Conservation (phyloP, 257 asterid genomes). For the Solanum clarkiae region DNA sequence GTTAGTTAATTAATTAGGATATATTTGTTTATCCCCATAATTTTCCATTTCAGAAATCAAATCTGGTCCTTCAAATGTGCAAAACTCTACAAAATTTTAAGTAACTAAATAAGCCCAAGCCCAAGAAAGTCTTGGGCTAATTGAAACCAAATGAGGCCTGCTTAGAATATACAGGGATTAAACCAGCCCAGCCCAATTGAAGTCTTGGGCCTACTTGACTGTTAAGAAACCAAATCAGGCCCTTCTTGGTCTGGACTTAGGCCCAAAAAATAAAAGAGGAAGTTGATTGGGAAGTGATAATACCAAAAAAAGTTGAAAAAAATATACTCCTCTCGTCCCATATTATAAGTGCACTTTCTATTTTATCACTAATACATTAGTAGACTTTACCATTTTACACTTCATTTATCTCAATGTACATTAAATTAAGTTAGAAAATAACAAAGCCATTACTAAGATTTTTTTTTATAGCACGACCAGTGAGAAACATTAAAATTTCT, state of each 20-base stretch:
- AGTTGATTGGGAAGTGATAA: neutral
- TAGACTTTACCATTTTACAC: too few relatives aligned
- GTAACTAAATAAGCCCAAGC: neutral
- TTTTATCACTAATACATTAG: too few relatives aligned
- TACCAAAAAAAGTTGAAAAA: neutral
- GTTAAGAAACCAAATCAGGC: neutral
- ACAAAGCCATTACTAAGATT: neutral
- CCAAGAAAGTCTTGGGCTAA: neutral
- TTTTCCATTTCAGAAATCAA: neutral
- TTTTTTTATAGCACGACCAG: neutral
- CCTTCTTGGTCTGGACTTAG: neutral
- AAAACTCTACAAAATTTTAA: neutral
- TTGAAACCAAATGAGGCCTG: neutral
- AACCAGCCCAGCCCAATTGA: neutral
- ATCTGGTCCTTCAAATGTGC: neutral
- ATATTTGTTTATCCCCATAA: too few relatives aligned
- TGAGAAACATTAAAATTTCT: too few relatives aligned
- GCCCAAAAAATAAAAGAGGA: neutral
- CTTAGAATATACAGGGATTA: neutral
- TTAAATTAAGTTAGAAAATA: neutral
- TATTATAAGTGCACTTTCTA: too few relatives aligned
- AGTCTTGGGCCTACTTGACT: neutral
- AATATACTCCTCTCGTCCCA: too few relatives aligned
- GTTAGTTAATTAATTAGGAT: too few relatives aligned
- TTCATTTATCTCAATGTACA: too few relatives aligned